Conservation (phyloP, 768 basidiomycete species). For the Mycena rebaudengoi region DNA sequence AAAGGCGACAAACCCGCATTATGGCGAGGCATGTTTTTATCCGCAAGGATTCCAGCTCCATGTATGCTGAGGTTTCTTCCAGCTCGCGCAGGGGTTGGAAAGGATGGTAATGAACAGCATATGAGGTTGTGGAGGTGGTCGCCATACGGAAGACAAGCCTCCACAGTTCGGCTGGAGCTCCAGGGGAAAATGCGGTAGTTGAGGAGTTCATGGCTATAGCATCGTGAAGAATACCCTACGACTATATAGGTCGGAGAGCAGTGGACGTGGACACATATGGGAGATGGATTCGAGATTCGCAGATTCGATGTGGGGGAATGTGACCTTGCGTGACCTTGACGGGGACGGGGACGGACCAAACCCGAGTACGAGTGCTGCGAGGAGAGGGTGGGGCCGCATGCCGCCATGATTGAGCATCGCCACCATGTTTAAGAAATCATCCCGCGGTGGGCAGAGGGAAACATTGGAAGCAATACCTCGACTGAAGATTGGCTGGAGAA, state of each 20-base stretch:
- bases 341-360: not conserved
- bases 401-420: no score
- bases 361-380: conserved; percentile 7
- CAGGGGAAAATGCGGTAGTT: not conserved
- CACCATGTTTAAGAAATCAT: no score
- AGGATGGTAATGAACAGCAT: not conserved
- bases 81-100: conserved; percentile 10
- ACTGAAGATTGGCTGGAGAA: no score
- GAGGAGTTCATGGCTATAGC: not conserved
- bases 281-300: not conserved
- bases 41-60: not conserved
- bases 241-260: not conserved
- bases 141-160: not conserved
- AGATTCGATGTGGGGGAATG: not conserved
- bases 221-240: not conserved
- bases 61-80: not conserved
- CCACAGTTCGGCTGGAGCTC: conserved; percentile 16
- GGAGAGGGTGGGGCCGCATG: no score
- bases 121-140: not conserved
- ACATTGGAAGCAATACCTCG: no score
- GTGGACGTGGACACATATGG: not conserved
- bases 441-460: no score
- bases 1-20: conserved; percentile 3
- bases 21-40: conserved; percentile 6
- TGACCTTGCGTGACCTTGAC: not conserved